Conservation (phyloP, 2,329 filamentous ascomycete species). For the Claviceps fusiformis region DNA sequence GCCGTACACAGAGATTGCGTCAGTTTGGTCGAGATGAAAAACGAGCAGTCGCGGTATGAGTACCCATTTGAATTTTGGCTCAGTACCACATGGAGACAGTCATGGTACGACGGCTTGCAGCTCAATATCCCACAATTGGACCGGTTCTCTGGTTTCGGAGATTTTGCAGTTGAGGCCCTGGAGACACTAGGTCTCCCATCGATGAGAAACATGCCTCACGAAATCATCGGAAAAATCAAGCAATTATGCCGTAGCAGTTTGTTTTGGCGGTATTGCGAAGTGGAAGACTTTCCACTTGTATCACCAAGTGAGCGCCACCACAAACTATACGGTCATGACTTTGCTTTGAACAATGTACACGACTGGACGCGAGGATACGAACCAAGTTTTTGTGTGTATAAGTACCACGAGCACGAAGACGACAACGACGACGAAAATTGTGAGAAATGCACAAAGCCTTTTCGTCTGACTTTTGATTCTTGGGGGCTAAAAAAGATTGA, state of each 20-base stretch:
- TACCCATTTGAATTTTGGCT: background rate
- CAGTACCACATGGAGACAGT: background rate
- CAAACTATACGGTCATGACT: no score
- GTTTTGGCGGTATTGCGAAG: background rate
- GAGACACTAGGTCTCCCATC: background rate
- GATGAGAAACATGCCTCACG: background rate
- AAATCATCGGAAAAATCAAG: background rate
- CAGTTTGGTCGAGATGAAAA: background rate
- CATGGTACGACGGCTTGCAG: background rate
- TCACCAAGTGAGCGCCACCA: background rate
- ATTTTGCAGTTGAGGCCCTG: background rate
- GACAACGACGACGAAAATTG: no score
- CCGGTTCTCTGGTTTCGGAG: background rate
- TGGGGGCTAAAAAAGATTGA: background rate
- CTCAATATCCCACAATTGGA: background rate
- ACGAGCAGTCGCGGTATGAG: background rate
- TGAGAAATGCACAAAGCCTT: background rate
- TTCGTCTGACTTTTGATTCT: background rate
- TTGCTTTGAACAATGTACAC: background rate
- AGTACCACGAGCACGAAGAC: no score
- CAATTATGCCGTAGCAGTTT: background rate
- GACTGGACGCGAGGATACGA: background rate
- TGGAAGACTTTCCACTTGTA: background rate
- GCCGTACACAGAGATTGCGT: background rate
- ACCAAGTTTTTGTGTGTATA: background rate